Conservation (phyloP, 2,329 filamentous ascomycete genomes). For the Paraconiothyrium sp. region DNA sequence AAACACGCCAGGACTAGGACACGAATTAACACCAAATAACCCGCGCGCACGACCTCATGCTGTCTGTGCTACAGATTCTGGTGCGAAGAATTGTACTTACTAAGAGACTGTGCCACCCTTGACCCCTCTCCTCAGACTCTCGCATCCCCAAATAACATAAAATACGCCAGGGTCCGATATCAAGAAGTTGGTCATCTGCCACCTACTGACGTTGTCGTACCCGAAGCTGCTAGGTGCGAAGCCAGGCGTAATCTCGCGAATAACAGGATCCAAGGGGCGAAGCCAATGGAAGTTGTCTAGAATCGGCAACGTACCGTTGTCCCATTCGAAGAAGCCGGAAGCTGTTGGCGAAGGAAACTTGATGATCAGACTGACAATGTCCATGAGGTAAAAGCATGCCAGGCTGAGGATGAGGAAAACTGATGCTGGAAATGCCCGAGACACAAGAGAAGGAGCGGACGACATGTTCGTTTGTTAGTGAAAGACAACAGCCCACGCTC, state of each 20-base stretch:
- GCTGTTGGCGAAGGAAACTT: constrained; percentile 18
- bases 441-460: background rate
- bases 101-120: constrained; percentile 14
- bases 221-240: constrained; percentile 26
- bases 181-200: constrained; percentile 25
- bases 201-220: constrained; percentile 24
- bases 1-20: constrained; percentile 16
- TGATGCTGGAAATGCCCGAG: constrained; percentile 11
- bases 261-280: constrained; percentile 19
- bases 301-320: constrained; percentile 16
- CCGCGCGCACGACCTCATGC: background rate
- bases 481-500: background rate
- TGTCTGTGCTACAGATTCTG: background rate
- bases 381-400: constrained; percentile 21
- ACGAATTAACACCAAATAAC: background rate
- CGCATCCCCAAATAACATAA: constrained; percentile 20
- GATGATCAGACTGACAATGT: constrained; percentile 18
- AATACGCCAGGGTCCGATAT: constrained; percentile 18
- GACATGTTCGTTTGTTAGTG: background rate
- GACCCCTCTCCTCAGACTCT: constrained; percentile 16
- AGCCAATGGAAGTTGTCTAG: constrained; percentile 24
- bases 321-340: constrained; percentile 17
- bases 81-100: constrained; percentile 11
- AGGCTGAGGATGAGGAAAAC: constrained; percentile 20
- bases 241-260: constrained; percentile 24